phyloP scores from a whole-genome alignment of 2,329 filamentous ascomycete species.

The Pseudogymnoascus sp. region DNA sequence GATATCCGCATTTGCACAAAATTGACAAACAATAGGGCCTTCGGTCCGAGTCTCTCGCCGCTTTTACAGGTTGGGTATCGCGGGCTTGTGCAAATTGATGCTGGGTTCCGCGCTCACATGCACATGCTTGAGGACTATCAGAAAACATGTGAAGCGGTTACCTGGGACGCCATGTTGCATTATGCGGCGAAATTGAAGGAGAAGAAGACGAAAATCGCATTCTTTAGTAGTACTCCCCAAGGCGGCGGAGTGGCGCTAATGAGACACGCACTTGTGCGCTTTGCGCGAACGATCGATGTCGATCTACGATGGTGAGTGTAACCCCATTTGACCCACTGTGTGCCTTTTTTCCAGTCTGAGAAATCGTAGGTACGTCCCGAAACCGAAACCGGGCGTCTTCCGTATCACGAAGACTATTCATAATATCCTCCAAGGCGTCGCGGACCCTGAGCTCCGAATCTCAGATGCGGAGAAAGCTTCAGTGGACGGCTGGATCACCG shows the following conservation, averaged over 20 bases:
- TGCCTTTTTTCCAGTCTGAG: not conserved
- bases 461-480: slow-evolving; percentile 51
- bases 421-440: slow-evolving; percentile 80
- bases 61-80: slow-evolving; percentile 54
- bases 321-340: not conserved
- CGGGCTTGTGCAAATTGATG: slow-evolving; percentile 52
- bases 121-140: slow-evolving; percentile 44
- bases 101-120: slow-evolving; percentile 42
- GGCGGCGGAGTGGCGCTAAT: slow-evolving; percentile 60
- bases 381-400: slow-evolving; percentile 72
- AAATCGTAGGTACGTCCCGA: slow-evolving; percentile 49
- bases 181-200: slow-evolving; percentile 48
- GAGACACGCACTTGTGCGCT: slow-evolving; percentile 63
- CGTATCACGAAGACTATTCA: slow-evolving; percentile 80
- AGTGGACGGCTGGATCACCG: slow-evolving; percentile 64
- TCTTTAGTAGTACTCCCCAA: slow-evolving; percentile 59
- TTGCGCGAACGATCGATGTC: slow-evolving; percentile 58
- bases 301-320: slow-evolving; percentile 64
- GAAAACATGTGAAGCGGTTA: slow-evolving; percentile 42
- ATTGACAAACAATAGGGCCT: slow-evolving; percentile 43
- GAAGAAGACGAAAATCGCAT: slow-evolving; percentile 50
- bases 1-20: slow-evolving; percentile 9
- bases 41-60: slow-evolving; percentile 65
- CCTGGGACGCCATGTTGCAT: slow-evolving; percentile 49
- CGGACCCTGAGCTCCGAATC: slow-evolving; percentile 56